Evolutionary conservation across 495 filamentous ascomycete genomes (phyloP).

Genomic region (Aspergillus sclerotioniger): DNA sequence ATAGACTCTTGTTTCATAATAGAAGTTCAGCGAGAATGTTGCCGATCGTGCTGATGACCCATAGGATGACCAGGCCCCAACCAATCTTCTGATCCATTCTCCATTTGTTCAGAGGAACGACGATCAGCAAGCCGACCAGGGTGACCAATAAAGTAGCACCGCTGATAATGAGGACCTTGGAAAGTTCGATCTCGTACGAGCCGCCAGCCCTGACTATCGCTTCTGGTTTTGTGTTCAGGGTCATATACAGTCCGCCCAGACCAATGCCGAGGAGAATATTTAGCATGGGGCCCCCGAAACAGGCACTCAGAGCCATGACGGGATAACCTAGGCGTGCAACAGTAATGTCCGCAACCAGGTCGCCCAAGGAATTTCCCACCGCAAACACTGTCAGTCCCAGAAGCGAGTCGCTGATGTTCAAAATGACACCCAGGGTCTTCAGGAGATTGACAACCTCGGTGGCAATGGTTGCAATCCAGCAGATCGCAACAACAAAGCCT

Average conservation of each 20-base stretch:
- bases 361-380: constrained; percentile 91
- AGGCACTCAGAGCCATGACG: constrained; percentile 92
- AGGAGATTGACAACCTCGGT: constrained; percentile 94
- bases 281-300: constrained; percentile 95
- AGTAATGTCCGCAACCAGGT: constrained; percentile 92
- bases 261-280: constrained; percentile 97
- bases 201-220: constrained; percentile 36
- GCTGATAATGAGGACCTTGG: constrained; percentile 77
- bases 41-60: constrained; percentile 75
- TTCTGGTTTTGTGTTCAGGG: constrained; percentile 41
- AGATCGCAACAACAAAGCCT: constrained; percentile 87
- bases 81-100: constrained; percentile 83
- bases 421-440: constrained; percentile 88
- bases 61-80: constrained; percentile 77
- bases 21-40: constrained; percentile 80
- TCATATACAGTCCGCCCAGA: constrained; percentile 82
- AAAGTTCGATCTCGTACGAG: constrained; percentile 75
- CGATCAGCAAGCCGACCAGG: constrained; percentile 70
- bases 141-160: constrained; percentile 79
- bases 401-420: constrained; percentile 93
- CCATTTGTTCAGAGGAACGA: constrained; percentile 87
- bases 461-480: constrained; percentile 96
- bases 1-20: constrained; percentile 12
- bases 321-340: constrained; percentile 91
- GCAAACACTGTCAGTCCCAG: constrained; percentile 95